Conservation (phyloP, 2,329 filamentous ascomycete genomes). For the Ceratocystis colombiana region DNA sequence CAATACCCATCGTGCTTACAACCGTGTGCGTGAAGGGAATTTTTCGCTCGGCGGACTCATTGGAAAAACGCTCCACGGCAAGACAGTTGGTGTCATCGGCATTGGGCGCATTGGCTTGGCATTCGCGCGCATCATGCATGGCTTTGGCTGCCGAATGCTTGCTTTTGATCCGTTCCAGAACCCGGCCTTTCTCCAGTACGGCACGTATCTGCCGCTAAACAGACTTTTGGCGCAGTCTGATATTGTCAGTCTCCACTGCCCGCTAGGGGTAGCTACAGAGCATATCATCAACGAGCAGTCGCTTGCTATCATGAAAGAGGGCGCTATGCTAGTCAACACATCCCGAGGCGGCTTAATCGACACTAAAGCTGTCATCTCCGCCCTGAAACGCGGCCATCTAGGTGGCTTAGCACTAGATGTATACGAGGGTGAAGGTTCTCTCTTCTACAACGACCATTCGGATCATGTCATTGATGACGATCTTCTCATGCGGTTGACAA, state of each 20-base stretch:
- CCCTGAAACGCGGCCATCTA: constrained; percentile 50
- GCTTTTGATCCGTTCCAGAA: constrained; percentile 50
- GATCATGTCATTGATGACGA: constrained; percentile 57
- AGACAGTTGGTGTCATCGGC: constrained; percentile 57
- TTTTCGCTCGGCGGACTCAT: constrained; percentile 56
- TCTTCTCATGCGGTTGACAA: constrained; percentile 54
- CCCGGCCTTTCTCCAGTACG: constrained; percentile 41
- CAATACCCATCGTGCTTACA: constrained; percentile 57
- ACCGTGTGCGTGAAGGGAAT: constrained; percentile 58
- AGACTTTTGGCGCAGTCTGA: constrained; percentile 47
- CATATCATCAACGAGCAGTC: constrained; percentile 50
- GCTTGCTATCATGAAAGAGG: constrained; percentile 47
- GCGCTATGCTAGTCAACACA: constrained; percentile 56
- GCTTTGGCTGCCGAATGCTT: constrained; percentile 54
- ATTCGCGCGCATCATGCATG: constrained; percentile 50
- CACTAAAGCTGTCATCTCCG: constrained; percentile 48
- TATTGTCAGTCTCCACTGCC: constrained; percentile 57
- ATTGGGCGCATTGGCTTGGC: constrained; percentile 56
- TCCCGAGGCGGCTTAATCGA: constrained; percentile 56
- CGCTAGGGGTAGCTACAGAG: constrained; percentile 48
- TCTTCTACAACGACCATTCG: constrained; percentile 58
- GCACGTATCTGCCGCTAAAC: constrained; percentile 46
- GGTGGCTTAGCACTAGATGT: constrained; percentile 57
- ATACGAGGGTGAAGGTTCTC: constrained; percentile 53
- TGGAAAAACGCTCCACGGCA: constrained; percentile 50